A percentile compares a stretch with the other conserved stretches of the same genome.
These are phyloP conservation scores for Ziziphus jujuba DNA, from an alignment of 306 rosid genomes.

Conservation along the genomic window DNA sequence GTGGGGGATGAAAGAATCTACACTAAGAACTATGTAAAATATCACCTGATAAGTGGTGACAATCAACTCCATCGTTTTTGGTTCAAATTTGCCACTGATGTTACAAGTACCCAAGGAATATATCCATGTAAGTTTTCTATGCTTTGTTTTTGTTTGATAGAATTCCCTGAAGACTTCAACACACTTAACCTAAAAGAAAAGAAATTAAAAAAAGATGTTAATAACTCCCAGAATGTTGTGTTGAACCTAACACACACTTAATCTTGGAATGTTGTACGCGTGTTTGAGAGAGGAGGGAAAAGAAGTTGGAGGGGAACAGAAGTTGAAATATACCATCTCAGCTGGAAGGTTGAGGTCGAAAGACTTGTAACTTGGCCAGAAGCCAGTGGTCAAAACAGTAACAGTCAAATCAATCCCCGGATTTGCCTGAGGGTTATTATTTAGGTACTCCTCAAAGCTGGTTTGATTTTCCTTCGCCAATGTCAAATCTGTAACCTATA, in stretches of 20 bases:
- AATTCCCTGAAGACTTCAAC: constrained; percentile 52
- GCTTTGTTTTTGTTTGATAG: constrained; percentile 53
- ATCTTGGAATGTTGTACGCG: neutral
- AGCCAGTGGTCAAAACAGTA: constrained; percentile 53
- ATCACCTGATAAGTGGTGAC: constrained; percentile 55
- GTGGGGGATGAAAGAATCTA: neutral
- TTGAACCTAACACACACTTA: too few species aligned
- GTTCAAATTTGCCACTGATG: constrained; percentile 48
- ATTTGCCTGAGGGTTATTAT: constrained; percentile 30
- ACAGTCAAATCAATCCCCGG: constrained; percentile 55
- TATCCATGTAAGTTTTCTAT: constrained; percentile 57
- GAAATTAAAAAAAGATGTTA: neutral
- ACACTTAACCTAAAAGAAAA: constrained; percentile 38
- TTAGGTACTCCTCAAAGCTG: constrained; percentile 50
- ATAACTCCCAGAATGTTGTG: neutral
- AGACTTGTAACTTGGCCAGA: constrained; percentile 59
- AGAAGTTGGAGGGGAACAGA: too few species aligned
- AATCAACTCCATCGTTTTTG: constrained; percentile 48
- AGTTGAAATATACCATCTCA: constrained; percentile 36
- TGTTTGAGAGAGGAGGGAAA: neutral
- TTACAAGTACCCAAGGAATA: constrained; percentile 53
- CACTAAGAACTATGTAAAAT: constrained; percentile 1
- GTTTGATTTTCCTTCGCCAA: constrained; percentile 51
- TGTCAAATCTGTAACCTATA: constrained; percentile 52
- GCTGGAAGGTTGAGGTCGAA: constrained; percentile 57